These are phyloP conservation scores for Bolboschoenoplectus hybrid DNA, from an alignment of 202 grass and related monocot genomes.

Conservation along the genomic window DNA sequence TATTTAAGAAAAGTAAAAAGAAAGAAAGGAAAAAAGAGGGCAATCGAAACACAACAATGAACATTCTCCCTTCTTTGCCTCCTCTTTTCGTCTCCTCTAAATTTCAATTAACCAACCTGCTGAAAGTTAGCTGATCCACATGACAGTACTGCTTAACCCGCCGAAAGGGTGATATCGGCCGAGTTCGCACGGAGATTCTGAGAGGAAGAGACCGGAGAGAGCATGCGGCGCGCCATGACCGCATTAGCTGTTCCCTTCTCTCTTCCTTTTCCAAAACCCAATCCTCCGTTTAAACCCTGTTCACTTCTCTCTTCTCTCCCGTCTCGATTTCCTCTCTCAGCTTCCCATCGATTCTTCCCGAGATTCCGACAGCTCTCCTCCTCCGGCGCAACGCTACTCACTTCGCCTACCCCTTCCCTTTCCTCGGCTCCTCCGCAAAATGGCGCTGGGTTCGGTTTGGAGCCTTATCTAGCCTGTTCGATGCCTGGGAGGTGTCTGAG, in stretches of 20 bases:
- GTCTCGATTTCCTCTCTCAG: conserved; percentile 14
- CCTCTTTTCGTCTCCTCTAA: too few species aligned
- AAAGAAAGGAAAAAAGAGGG: too few species aligned
- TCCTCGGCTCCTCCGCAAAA: background rate
- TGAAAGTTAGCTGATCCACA: too few species aligned
- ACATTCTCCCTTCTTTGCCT: too few species aligned
- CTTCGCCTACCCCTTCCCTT: conserved; percentile 4
- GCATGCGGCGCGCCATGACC: conserved; percentile 53
- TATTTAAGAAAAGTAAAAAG: too few species aligned
- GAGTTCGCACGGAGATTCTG: background rate
- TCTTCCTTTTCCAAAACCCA: conserved; percentile 17
- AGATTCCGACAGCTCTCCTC: background rate
- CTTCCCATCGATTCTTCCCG: conserved; percentile 13
- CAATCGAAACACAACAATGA: too few species aligned
- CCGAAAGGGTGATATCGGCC: too few species aligned
- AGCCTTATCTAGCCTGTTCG: conserved; percentile 54
- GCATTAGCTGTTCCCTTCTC: conserved; percentile 38
- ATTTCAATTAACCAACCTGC: too few species aligned
- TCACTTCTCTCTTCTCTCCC: conserved; percentile 7
- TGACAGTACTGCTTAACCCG: too few species aligned
- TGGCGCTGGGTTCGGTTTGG: conserved; percentile 21
- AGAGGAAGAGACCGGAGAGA: background rate
- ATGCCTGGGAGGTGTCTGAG: conserved; percentile 45
- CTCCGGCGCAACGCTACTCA: background rate
- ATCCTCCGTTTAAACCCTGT: conserved; percentile 12